phyloP scores from a whole-genome alignment of 108 stramenopile genomes.

The Bacterosira constricta region DNA sequence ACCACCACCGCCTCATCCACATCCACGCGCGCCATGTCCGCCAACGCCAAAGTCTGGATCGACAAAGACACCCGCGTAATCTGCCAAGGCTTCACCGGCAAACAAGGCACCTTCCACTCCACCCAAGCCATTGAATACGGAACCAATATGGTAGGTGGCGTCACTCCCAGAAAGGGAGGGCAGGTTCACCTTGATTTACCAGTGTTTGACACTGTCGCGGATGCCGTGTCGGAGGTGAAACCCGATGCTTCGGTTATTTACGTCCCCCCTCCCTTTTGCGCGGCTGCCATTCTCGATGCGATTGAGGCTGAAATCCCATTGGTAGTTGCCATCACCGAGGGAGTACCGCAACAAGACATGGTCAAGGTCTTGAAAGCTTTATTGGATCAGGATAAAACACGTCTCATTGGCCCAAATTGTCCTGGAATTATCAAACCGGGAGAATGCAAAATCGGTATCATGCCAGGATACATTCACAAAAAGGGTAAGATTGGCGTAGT shows the following conservation, averaged over 20 bases:
- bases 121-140: constrained; percentile 98
- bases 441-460: constrained; percentile 99
- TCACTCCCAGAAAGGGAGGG: constrained; percentile 97
- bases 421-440: constrained; percentile 99
- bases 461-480: constrained; percentile 99
- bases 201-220: constrained; percentile 94
- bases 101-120: constrained; percentile 91
- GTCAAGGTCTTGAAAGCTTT: constrained; percentile 93
- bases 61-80: constrained; percentile 97
- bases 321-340: constrained; percentile 99
- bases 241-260: constrained; percentile 99
- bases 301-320: constrained; percentile 94
- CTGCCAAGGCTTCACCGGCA: constrained; percentile 99
- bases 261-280: constrained; percentile 97
- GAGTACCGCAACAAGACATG: constrained; percentile 99
- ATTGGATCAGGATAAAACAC: constrained; percentile 74
- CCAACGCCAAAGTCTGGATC: constrained; percentile 95
- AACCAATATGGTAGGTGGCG: constrained; percentile 98
- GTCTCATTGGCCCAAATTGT: constrained; percentile 99
- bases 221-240: constrained; percentile 82
- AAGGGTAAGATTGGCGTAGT: constrained; percentile 98
- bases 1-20: neutral
- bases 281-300: constrained; percentile 93
- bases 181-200: constrained; percentile 92
- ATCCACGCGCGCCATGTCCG: constrained; percentile 65